A percentile compares a stretch with the other conserved stretches of the same genome.
Conservation (phyloP, 495 filamentous ascomycete genomes). For the Chaetomidium leptoderma region DNA sequence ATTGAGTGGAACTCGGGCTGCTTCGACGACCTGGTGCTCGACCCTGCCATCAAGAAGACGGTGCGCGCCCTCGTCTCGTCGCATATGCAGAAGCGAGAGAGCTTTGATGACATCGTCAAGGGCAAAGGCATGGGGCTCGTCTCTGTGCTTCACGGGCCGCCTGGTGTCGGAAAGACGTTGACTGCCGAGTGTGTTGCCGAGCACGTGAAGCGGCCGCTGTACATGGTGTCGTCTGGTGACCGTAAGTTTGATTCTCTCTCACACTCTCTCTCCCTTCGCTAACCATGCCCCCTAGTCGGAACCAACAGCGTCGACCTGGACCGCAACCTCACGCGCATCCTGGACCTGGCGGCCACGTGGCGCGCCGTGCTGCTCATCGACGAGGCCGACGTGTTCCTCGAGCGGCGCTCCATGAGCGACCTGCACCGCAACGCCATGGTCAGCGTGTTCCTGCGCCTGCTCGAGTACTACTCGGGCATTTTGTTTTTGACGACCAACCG, state of each 20-base stretch:
- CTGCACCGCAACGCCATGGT: conserved; percentile 48
- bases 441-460: conserved; percentile 41
- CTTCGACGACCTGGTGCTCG: conserved; percentile 55
- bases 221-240: conserved; percentile 51
- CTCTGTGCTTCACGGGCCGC: conserved; percentile 42
- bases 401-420: conserved; percentile 39
- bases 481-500: conserved; percentile 50
- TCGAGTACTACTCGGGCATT: conserved; percentile 48
- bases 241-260: conserved; percentile 13
- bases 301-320: conserved; percentile 31
- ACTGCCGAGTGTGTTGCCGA: conserved; percentile 50
- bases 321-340: conserved; percentile 41
- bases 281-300: conserved; percentile 25
- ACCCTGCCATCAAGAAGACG: conserved; percentile 47
- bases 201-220: conserved; percentile 48
- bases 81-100: conserved; percentile 30
- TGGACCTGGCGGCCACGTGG: conserved; percentile 48
- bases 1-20: conserved; percentile 32
- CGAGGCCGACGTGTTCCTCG: conserved; percentile 49
- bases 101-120: conserved; percentile 37
- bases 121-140: conserved; percentile 37
- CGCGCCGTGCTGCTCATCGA: conserved; percentile 50
- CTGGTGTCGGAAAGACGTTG: conserved; percentile 40
- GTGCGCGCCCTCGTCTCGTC: conserved; percentile 48
- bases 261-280: not conserved